Evolutionary conservation across 2,329 filamentous ascomycete genomes (phyloP).

Genomic region (Hypoxylon sp.): DNA sequence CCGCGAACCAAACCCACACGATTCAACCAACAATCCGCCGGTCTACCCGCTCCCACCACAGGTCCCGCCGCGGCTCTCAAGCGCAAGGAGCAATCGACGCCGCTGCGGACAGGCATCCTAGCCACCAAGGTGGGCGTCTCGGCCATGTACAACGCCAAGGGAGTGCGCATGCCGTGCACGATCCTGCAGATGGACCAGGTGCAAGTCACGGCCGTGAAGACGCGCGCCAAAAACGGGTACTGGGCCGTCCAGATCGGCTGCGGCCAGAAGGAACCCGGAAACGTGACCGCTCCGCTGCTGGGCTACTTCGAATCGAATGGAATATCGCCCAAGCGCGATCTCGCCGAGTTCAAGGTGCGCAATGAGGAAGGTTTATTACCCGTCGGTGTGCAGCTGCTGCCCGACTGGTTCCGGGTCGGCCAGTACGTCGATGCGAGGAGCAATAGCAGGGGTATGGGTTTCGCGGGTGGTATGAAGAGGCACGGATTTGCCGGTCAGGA

Average conservation of each 20-base stretch:
- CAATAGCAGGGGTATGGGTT: slow-evolving; percentile 88
- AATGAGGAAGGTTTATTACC: slow-evolving; percentile 78
- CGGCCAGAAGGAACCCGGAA: slow-evolving; percentile 79
- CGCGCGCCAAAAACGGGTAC: slow-evolving; percentile 84
- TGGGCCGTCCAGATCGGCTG: slow-evolving; percentile 92
- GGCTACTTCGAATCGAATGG: slow-evolving; percentile 89
- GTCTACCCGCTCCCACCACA: slow-evolving; percentile 68
- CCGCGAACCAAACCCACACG: slow-evolving; percentile 66
- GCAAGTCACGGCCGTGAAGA: slow-evolving; percentile 90
- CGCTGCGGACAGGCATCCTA: slow-evolving; percentile 82
- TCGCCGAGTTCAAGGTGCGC: slow-evolving; percentile 90
- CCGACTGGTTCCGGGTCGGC: slow-evolving; percentile 92
- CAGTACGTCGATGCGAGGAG: slow-evolving; percentile 90
- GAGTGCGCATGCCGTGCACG: slow-evolving; percentile 85
- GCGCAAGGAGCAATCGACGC: slow-evolving; percentile 70
- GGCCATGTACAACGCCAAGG: slow-evolving; percentile 83
- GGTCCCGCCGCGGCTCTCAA: slow-evolving; percentile 72
- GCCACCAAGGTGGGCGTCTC: slow-evolving; percentile 97
- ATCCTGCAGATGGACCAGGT: slow-evolving; percentile 94
- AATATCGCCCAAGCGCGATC: slow-evolving; percentile 84
- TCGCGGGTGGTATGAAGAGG: slow-evolving; percentile 97
- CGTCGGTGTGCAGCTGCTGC: slow-evolving; percentile 80
- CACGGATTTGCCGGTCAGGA: slow-evolving; percentile 91
- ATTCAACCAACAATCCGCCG: slow-evolving; percentile 71
- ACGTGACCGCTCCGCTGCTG: slow-evolving; percentile 84